A percentile compares a stretch with the other conserved stretches of the same genome.
Conservation (phyloP, 2,329 filamentous ascomycete species). For the Colletotrichum cordylinicola region DNA sequence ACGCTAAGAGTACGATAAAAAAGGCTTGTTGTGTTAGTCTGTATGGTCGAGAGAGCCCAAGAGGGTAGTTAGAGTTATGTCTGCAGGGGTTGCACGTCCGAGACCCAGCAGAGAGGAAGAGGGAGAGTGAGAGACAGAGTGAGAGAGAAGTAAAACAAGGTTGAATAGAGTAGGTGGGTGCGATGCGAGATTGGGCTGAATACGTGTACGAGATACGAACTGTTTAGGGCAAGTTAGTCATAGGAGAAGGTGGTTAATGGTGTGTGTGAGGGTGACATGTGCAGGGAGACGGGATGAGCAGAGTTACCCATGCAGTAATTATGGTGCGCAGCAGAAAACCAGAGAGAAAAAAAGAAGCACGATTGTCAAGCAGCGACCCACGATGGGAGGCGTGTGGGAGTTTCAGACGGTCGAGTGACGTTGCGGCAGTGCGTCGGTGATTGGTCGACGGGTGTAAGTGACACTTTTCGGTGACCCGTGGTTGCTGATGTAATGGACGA, state of each 20-base stretch:
- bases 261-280: background rate
- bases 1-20: background rate
- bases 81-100: background rate
- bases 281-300: background rate
- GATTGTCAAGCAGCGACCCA: background rate
- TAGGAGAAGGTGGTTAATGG: background rate
- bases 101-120: background rate
- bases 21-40: background rate
- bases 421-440: background rate
- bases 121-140: background rate
- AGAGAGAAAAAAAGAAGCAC: background rate
- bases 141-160: background rate
- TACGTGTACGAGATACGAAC: background rate
- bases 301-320: background rate
- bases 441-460: background rate
- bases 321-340: background rate
- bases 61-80: background rate
- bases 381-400: background rate
- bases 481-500: background rate
- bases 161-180: background rate
- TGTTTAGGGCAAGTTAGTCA: background rate
- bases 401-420: conserved; percentile 16
- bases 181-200: background rate
- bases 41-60: background rate
- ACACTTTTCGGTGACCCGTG: background rate